These are phyloP conservation scores for Saposhnikovia divaricata DNA, from an alignment of 129 eudicot species.

Conservation along the genomic window DNA sequence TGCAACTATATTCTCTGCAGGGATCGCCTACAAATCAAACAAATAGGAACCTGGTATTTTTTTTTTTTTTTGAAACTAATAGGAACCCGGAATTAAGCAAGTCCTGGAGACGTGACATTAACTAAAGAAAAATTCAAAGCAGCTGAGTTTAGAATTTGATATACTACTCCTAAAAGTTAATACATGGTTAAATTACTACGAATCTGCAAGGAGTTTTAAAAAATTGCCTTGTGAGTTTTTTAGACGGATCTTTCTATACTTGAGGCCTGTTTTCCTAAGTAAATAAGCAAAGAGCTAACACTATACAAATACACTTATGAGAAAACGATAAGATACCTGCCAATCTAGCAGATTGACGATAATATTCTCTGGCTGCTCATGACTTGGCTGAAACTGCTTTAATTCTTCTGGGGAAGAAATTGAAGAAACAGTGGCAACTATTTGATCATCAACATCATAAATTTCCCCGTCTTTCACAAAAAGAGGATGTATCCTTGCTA, in stretches of 20 bases:
- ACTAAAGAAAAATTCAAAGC: neutral
- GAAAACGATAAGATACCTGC: constrained; percentile 49
- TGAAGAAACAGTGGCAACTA: constrained; percentile 59
- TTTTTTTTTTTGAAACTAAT: neutral
- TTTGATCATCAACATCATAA: constrained; percentile 29
- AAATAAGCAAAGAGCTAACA: neutral
- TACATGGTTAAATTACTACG: neutral
- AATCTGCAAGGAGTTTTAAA: neutral
- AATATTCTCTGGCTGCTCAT: constrained; percentile 46
- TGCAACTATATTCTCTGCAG: constrained; percentile 93
- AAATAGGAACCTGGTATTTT: constrained; percentile 9
- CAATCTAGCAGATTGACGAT: constrained; percentile 79
- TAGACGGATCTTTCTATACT: neutral
- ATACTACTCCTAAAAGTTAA: neutral
- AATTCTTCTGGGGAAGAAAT: constrained; percentile 70
- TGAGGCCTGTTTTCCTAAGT: neutral
- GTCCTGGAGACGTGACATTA: neutral
- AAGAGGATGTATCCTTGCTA: constrained; percentile 64
- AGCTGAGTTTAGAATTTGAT: neutral
- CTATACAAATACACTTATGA: neutral
- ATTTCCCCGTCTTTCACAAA: constrained; percentile 54
- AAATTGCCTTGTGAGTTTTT: neutral
- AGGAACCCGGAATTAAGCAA: constrained; percentile 13
- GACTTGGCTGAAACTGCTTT: constrained; percentile 44
- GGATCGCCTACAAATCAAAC: constrained; percentile 57